Conservation (phyloP, 2,329 filamentous ascomycete species). For the Xylariaceae sp. region DNA sequence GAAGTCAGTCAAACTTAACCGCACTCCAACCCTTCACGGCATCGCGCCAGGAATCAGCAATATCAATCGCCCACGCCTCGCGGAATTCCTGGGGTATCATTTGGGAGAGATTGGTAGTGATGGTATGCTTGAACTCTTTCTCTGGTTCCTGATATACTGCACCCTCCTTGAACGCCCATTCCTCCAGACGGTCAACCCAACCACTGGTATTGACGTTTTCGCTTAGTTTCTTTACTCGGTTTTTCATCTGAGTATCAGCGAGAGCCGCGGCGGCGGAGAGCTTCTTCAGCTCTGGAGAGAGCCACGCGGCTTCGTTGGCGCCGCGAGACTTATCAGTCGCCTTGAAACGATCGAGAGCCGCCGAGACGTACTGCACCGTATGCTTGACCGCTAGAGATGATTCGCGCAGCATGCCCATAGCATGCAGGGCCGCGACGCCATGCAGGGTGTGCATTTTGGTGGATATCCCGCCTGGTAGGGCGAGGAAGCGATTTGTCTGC, state of each 20-base stretch:
- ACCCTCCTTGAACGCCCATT: slow-evolving; percentile 40
- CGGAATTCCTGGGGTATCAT: slow-evolving; percentile 8
- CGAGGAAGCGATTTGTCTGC: slow-evolving; percentile 31
- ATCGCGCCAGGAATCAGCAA: slow-evolving; percentile 40
- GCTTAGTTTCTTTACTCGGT: slow-evolving; percentile 41
- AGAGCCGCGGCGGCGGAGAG: slow-evolving; percentile 35
- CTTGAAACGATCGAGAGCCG: slow-evolving; percentile 41
- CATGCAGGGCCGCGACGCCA: slow-evolving; percentile 43
- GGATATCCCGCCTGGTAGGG: slow-evolving; percentile 20
- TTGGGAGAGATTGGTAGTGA: slow-evolving; percentile 1
- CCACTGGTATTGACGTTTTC: slow-evolving; percentile 41
- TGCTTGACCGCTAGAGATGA: slow-evolving; percentile 42
- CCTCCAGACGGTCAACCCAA: slow-evolving; percentile 47
- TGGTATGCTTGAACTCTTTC: neutral
- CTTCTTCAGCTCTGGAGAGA: slow-evolving; percentile 42
- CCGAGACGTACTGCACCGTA: slow-evolving; percentile 39
- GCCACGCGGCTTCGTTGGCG: slow-evolving; percentile 42
- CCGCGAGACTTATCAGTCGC: slow-evolving; percentile 43
- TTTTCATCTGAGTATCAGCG: slow-evolving; percentile 40
- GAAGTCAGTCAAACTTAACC: slow-evolving; percentile 18
- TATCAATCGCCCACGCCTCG: slow-evolving; percentile 36
- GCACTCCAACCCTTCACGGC: slow-evolving; percentile 40
- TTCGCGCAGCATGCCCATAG: slow-evolving; percentile 47
- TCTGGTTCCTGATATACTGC: neutral
- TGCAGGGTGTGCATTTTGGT: slow-evolving; percentile 34